These are phyloP conservation scores for Colletotrichum sojae DNA, from an alignment of 2,329 filamentous ascomycete genomes.

Conservation along the genomic window DNA sequence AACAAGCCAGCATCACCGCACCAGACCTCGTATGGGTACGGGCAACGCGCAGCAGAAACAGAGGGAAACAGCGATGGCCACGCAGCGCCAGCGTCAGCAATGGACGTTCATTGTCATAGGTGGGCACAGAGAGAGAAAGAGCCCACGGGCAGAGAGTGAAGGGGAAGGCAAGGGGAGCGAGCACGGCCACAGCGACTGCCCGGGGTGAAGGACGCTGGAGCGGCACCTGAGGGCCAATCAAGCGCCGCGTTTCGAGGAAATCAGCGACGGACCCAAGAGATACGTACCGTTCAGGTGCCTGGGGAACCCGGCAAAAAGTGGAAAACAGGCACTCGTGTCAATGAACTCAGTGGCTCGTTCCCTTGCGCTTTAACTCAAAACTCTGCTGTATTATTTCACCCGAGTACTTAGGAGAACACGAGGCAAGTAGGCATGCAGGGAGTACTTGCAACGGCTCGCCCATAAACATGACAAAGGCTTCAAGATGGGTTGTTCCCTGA, in stretches of 20 bases:
- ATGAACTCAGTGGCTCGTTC: conserved; percentile 21
- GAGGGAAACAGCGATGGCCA: neutral
- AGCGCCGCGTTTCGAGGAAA: conserved; percentile 21
- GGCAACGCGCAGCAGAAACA: neutral
- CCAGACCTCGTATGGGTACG: conserved; percentile 14
- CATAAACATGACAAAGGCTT: conserved; percentile 30
- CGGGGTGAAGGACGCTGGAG: conserved; percentile 8
- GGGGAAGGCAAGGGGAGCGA: neutral
- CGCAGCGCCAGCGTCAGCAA: conserved; percentile 22
- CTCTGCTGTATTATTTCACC: conserved; percentile 12
- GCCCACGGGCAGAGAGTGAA: no score
- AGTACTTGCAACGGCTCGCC: neutral
- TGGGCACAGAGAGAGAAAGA: no score
- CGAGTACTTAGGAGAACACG: no score
- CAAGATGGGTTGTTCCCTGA: conserved; percentile 24
- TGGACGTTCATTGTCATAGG: neutral
- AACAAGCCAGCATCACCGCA: conserved; percentile 25
- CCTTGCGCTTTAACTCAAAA: conserved; percentile 17
- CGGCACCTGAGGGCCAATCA: conserved; percentile 31
- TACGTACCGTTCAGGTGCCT: conserved; percentile 34
- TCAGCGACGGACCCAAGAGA: conserved; percentile 17
- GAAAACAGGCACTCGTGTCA: conserved; percentile 22
- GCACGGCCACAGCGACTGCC: conserved; percentile 22
- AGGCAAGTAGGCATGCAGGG: no score
- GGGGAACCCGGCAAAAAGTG: conserved; percentile 35